Evolutionary conservation across 192 early-diverging fungal species (phyloP).

Genomic region (Powellomyces hirtus): DNA sequence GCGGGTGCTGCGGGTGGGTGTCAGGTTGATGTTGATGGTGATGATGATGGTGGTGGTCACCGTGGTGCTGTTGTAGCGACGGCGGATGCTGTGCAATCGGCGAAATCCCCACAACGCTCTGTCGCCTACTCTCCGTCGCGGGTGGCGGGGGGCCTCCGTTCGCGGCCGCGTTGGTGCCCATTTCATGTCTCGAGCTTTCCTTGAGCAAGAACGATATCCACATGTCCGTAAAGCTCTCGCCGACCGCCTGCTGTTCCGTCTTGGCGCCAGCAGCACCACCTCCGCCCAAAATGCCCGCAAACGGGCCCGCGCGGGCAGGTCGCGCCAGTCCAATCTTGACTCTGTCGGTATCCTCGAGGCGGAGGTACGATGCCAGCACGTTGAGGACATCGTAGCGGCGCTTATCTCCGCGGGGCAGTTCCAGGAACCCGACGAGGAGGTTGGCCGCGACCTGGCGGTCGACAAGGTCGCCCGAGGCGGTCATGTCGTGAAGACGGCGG

Average conservation of each 20-base stretch:
- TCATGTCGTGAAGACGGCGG: conserved; percentile 75
- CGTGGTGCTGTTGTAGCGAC: no score
- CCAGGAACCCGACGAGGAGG: conserved; percentile 83
- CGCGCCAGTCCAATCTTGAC: conserved; percentile 46
- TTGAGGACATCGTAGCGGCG: conserved; percentile 90
- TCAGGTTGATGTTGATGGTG: no score
- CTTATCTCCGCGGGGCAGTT: conserved; percentile 79
- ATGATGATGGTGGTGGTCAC: no score
- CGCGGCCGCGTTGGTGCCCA: no score
- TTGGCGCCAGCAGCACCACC: conserved; percentile 4
- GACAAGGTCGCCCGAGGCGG: conserved; percentile 60
- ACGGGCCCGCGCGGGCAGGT: no score
- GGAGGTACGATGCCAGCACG: conserved; percentile 83
- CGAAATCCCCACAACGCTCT: no score
- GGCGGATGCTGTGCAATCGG: no score
- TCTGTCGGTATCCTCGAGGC: conserved; percentile 86
- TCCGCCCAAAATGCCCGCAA: no score
- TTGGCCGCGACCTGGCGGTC: conserved; percentile 83
- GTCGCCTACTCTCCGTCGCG: no score
- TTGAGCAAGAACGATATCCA: conserved; percentile 53
- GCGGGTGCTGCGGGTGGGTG: no score
- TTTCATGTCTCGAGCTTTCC: conserved; percentile 23
- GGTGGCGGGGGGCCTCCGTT: no score
- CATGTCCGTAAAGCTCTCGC: conserved; percentile 44
- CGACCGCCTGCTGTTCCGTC: conserved; percentile 6